phyloP scores from a whole-genome alignment of 2,329 filamentous ascomycete species.

The Ceratocystis colombiana region DNA sequence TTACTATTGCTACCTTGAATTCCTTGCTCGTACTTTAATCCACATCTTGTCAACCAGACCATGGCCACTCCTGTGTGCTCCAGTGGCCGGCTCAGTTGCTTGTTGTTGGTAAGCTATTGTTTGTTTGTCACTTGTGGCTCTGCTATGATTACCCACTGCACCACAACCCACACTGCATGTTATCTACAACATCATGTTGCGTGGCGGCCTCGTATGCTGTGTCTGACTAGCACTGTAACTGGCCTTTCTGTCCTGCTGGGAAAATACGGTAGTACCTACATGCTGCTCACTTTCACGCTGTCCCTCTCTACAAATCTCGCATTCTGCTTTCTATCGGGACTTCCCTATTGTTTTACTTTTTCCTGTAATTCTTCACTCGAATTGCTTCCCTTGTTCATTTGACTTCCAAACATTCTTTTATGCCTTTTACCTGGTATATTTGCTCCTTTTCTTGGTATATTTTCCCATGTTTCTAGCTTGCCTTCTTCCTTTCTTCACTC shows the following conservation, averaged over 20 bases:
- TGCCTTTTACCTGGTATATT: neutral
- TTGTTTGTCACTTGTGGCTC: neutral
- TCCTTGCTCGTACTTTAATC: neutral
- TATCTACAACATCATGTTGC: neutral
- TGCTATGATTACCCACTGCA: neutral
- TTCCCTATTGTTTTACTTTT: too few species aligned
- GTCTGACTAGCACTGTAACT: neutral
- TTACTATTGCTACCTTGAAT: neutral
- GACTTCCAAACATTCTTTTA: neutral
- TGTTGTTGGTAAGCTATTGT: neutral
- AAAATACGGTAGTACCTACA: neutral
- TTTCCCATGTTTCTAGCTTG: neutral
- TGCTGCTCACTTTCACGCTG: neutral
- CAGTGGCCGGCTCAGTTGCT: neutral
- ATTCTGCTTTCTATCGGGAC: too few species aligned
- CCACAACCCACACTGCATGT: neutral
- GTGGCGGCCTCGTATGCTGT: neutral
- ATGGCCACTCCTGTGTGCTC: neutral
- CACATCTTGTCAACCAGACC: neutral
- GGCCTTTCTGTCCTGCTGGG: neutral
- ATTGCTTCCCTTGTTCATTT: neutral
- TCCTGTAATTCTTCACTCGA: too few species aligned
- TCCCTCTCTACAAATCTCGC: too few species aligned
- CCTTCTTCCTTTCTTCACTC: neutral
- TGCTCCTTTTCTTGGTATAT: neutral